Evolutionary conservation across 169 alveolate genomes (phyloP), one percentile per base, ranked within the genome.

Genomic region (Plasmodium gallinaceum): DNA sequence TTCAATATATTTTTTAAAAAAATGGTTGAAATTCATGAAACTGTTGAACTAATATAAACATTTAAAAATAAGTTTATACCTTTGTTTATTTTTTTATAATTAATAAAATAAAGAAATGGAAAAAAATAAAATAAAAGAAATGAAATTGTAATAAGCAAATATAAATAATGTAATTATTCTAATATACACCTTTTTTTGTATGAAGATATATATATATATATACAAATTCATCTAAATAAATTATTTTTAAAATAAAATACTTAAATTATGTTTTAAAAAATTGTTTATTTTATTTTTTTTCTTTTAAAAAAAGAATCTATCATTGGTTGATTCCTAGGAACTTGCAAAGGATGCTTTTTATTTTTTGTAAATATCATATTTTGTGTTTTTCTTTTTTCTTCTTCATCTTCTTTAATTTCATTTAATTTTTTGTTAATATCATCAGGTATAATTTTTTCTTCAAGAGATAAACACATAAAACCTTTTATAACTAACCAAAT

Each of bases 401-500:
- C 65, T 12, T 52, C 72, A 5, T 83, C 86, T 48, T 83, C 85
- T 61, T 70, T 83, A 32, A 57, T 83, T 83, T 70, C 69, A 12
- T 73, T 58, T 39, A 83, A 58, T 37, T 69, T 57, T 22, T 83
- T 85, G n/a, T 9, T 18, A 14, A 83, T 83, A 69, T 83, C 91
- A 0, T 1, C 9, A 4, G 91, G 91, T 0, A 62, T 68, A 14
- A 83, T 57, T 83, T 57, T 68, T 52, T 69, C 86, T 24, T 65
- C 24, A 26, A 83, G 43, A 16, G 86, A 24, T 22, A 22, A 20
- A 51, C 85, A 68, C 85, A 83, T 83, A 57, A 83, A 83, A 12
- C 91, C 91, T 72, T 83, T 83, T 22, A 83, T 62, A 69, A 83
- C 51, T 83, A 68, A 39, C 91, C 91, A 83, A 83, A 70, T 64